A percentile compares a stretch with the other conserved stretches of the same genome.
These are phyloP conservation scores for Hemileia vastatrix DNA, from an alignment of 1,284 basidiomycete genomes.

Conservation along the genomic window DNA sequence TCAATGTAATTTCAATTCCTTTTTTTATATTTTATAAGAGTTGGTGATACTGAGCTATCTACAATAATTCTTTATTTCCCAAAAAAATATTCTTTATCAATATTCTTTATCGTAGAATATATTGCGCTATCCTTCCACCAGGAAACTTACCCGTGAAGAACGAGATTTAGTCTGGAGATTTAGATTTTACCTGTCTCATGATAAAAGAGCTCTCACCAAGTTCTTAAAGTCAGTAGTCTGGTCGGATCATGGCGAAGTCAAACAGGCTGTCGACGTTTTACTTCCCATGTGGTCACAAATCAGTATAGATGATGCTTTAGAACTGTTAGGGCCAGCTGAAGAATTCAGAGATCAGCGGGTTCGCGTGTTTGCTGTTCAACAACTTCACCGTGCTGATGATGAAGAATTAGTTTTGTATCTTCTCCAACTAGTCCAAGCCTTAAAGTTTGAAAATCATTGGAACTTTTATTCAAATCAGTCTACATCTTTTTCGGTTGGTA, in stretches of 20 bases:
- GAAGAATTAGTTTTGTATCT: constrained; percentile 93
- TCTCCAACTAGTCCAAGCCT: constrained; percentile 89
- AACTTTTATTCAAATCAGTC: constrained; percentile 20
- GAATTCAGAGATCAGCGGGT: constrained; percentile 79
- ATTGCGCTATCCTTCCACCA: constrained; percentile 80
- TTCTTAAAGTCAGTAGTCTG: constrained; percentile 97
- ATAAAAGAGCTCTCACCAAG: constrained; percentile 76
- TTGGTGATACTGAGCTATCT: not conserved
- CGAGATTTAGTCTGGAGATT: constrained; percentile 98
- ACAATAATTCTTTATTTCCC: not conserved
- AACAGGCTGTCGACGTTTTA: constrained; percentile 92
- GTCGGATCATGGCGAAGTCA: constrained; percentile 89
- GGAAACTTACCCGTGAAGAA: constrained; percentile 74
- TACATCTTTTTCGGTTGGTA: constrained; percentile 38
- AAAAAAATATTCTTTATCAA: not conserved
- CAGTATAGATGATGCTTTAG: constrained; percentile 90
- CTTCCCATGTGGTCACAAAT: constrained; percentile 95
- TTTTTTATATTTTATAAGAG: not conserved
- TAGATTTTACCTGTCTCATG: constrained; percentile 84
- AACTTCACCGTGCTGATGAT: constrained; percentile 82
- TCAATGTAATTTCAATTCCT: constrained; percentile 58
- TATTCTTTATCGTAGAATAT: constrained; percentile 56
- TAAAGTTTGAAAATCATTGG: constrained; percentile 72
- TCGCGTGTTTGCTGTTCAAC: constrained; percentile 82
- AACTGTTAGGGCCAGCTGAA: constrained; percentile 71